phyloP scores from a whole-genome alignment of 768 basidiomycete genomes.

The Amanita pallidorosea region DNA sequence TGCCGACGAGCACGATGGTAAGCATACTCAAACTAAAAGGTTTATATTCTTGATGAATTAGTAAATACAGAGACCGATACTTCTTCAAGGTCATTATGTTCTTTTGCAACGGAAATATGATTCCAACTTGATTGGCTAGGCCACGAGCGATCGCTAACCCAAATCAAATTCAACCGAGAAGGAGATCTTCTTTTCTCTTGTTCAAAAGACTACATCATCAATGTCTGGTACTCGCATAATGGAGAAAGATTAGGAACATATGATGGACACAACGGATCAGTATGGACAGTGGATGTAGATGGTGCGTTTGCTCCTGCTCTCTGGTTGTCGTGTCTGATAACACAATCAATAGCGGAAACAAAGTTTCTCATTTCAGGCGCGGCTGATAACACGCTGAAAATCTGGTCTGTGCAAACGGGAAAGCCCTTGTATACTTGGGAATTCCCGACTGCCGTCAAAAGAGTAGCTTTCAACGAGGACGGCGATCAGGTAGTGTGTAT shows the following conservation, averaged over 20 bases:
- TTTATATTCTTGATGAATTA: neutral
- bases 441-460: constrained; percentile 95
- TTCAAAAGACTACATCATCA: constrained; percentile 91
- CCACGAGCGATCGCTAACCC: constrained; percentile 94
- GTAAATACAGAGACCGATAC: constrained; percentile 51
- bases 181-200: constrained; percentile 94
- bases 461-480: constrained; percentile 85
- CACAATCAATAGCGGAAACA: constrained; percentile 47
- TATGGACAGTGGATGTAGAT: constrained; percentile 97
- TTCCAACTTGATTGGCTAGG: constrained; percentile 34
- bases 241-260: constrained; percentile 97
- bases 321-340: neutral
- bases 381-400: constrained; percentile 85
- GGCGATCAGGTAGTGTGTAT: constrained; percentile 81
- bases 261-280: constrained; percentile 88
- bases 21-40: constrained; percentile 6
- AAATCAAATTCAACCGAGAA: constrained; percentile 95
- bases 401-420: constrained; percentile 85
- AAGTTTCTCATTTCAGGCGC: constrained; percentile 83
- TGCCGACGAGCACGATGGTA: constrained; percentile 21
- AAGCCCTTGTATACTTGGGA: constrained; percentile 95
- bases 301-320: constrained; percentile 40
- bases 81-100: constrained; percentile 48
- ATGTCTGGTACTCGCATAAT: constrained; percentile 96
- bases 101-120: neutral